Conservation (phyloP, 2,329 filamentous ascomycete genomes). For the Clarireedia paspali region DNA sequence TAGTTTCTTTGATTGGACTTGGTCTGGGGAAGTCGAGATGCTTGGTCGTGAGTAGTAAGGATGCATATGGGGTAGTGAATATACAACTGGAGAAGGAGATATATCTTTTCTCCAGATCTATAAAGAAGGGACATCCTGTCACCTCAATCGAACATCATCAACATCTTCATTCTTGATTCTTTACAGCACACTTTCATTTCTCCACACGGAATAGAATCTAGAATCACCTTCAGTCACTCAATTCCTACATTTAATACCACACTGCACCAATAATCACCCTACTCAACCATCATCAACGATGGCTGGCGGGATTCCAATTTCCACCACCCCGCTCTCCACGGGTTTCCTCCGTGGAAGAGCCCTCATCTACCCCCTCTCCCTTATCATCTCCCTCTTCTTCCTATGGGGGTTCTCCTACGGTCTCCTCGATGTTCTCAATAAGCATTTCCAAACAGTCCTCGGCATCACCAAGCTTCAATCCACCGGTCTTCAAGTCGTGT, state of each 20-base stretch:
- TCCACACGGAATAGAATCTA: too few species aligned
- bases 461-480: conserved; percentile 56
- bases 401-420: conserved; percentile 88
- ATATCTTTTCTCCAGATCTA: background rate
- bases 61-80: background rate
- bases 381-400: conserved; percentile 72
- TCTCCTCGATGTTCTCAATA: conserved; percentile 73
- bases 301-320: conserved; percentile 35
- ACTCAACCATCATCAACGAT: conserved; percentile 24
- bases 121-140: background rate
- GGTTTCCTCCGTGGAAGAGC: conserved; percentile 33
- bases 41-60: background rate
- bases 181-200: background rate
- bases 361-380: conserved; percentile 42
- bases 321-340: conserved; percentile 30
- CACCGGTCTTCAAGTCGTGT: conserved; percentile 61
- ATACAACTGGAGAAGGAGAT: background rate
- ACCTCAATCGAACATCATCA: background rate
- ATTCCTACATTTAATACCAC: too few species aligned
- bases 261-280: background rate
- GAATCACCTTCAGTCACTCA: too few species aligned
- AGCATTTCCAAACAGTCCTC: conserved; percentile 54
- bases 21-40: background rate
- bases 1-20: background rate
- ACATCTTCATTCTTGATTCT: background rate